phyloP scores from a whole-genome alignment of 306 rosid species.

The Fagus crenata region DNA sequence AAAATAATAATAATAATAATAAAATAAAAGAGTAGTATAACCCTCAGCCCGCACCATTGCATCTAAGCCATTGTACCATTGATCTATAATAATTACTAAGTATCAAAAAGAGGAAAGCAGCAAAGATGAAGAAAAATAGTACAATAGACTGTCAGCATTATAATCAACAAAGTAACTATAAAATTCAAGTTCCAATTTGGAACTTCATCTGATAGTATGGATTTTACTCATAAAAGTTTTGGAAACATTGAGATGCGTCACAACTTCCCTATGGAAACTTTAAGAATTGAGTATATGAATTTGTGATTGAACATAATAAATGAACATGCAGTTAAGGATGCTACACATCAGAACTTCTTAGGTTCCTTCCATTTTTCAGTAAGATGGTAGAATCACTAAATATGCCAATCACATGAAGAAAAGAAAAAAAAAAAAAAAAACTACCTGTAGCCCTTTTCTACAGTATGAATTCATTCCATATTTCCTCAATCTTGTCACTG shows the following conservation, averaged over 20 bases:
- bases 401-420: not conserved
- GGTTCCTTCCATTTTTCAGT: not conserved
- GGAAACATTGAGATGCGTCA: not conserved
- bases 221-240: not conserved
- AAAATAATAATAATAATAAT: no score
- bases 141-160: not conserved
- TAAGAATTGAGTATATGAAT: not conserved
- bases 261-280: not conserved
- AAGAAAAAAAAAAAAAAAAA: not conserved
- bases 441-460: not conserved
- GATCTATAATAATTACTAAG: not conserved
- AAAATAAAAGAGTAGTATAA: no score
- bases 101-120: not conserved
- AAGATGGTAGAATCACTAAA: not conserved
- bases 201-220: not conserved
- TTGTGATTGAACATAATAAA: not conserved
- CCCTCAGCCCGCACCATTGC: no score
- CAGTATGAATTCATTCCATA: not conserved
- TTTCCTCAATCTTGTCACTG: not conserved
- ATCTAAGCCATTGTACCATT: not conserved
- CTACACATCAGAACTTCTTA: not conserved
- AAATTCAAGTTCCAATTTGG: not conserved
- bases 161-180: not conserved
- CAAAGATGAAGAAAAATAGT: not conserved
- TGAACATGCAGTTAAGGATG: not conserved